phyloP scores from a whole-genome alignment of 805 yeast species.

The Metschnikowia bowlesiae region DNA sequence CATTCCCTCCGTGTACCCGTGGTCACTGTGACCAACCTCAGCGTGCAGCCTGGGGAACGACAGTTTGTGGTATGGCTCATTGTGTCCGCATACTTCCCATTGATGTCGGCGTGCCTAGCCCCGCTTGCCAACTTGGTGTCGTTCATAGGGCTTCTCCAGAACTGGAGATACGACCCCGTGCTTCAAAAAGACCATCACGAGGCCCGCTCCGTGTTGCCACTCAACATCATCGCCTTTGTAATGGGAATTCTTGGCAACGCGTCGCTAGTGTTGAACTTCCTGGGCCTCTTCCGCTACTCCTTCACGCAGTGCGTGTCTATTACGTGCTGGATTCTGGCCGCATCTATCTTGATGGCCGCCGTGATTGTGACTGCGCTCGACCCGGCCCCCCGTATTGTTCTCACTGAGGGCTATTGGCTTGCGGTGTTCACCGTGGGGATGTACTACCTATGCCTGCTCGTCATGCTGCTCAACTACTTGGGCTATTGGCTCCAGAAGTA shows the following conservation, averaged over 20 bases:
- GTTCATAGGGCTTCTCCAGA: constrained; percentile 62
- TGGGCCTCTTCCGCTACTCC: constrained; percentile 53
- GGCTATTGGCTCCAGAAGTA: constrained; percentile 61
- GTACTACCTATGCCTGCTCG: constrained; percentile 53
- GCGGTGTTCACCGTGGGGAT: constrained; percentile 62
- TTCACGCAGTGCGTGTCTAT: constrained; percentile 61
- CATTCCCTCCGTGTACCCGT: constrained; percentile 33
- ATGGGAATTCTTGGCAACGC: constrained; percentile 66
- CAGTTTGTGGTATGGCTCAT: constrained; percentile 54
- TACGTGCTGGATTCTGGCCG: constrained; percentile 60
- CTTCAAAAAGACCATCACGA: constrained; percentile 27
- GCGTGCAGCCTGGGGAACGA: constrained; percentile 35
- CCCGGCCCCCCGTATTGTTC: not conserved
- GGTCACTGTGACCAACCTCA: constrained; percentile 25
- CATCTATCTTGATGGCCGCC: constrained; percentile 47
- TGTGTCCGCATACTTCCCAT: constrained; percentile 66
- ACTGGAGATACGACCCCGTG: constrained; percentile 49
- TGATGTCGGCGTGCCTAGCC: constrained; percentile 72
- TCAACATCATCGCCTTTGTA: constrained; percentile 61
- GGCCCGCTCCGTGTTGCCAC: constrained; percentile 31
- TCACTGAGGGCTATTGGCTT: constrained; percentile 73
- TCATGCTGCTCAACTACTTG: constrained; percentile 52
- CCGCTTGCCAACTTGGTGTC: constrained; percentile 76
- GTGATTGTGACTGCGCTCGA: constrained; percentile 33
- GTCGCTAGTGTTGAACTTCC: constrained; percentile 66